Percentiles rank a stretch among this genome's conserved stretches.
phyloP scores from a whole-genome alignment of 805 yeast species.

The Candida vaughaniae region DNA sequence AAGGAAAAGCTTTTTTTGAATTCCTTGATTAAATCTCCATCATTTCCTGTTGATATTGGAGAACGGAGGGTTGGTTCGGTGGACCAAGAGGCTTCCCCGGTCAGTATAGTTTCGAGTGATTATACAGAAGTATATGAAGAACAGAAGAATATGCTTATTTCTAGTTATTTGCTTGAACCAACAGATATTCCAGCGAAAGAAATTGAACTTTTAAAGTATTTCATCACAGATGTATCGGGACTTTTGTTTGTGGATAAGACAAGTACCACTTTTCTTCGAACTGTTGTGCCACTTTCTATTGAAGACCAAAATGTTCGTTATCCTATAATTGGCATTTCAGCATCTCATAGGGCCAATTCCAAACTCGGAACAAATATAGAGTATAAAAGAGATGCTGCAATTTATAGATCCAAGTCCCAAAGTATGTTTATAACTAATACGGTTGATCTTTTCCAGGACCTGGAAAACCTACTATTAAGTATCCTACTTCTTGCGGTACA shows the following conservation, averaged over 20 bases:
- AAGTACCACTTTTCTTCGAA: conserved; percentile 19
- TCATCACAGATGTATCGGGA: conserved; percentile 22
- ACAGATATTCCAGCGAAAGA: conserved; percentile 11
- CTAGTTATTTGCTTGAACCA: conserved; percentile 9
- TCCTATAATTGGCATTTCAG: conserved; percentile 25
- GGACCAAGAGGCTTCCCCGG: conserved; percentile 2
- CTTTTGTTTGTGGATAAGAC: conserved; percentile 23
- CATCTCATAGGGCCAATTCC: conserved; percentile 20
- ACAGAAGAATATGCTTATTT: conserved; percentile 8
- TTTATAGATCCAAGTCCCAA: conserved; percentile 16
- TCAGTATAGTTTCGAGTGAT: conserved; percentile 2
- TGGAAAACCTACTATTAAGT: conserved; percentile 18
- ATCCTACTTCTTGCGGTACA: conserved; percentile 20
- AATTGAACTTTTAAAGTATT: conserved; percentile 17
- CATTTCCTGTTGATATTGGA: conserved; percentile 3
- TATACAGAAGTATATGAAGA: conserved; percentile 11
- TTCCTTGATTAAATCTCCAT: conserved; percentile 12
- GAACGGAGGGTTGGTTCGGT: neutral
- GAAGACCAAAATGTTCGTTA: conserved; percentile 17
- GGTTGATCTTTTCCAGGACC: conserved; percentile 11
- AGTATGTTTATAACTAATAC: conserved; percentile 11
- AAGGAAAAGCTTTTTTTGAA: conserved; percentile 20
- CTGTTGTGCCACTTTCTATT: conserved; percentile 22
- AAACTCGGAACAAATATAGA: conserved; percentile 1
- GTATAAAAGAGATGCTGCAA: conserved; percentile 9